Evolutionary conservation across 2,329 filamentous ascomycete genomes (phyloP), one percentile per base, ranked within the genome.

Genomic region (Chaetomiaceae sp.): DNA sequence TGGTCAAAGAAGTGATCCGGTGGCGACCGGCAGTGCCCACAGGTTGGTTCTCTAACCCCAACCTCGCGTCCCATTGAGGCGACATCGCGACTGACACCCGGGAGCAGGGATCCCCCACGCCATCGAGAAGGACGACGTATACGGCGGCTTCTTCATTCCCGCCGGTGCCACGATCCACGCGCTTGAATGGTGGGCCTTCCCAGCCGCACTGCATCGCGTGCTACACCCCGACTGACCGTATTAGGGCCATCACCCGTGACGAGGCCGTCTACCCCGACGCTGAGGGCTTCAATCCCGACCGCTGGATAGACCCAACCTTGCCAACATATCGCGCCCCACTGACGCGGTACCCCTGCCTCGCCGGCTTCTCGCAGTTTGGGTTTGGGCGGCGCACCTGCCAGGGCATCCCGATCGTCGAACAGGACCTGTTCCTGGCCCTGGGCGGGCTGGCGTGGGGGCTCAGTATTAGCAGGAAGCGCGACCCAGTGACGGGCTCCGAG

Each of bases 11-110:
- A 58, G 66, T 68, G 0, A 64, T 77, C 17, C 66, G 76, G n/a
- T 78, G 73, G 72, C 65, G 74, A 42, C 73, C 73, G 22, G 72
- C 74, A 4, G 73, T 77, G 9, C 73, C 74, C 5, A 76, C 74
- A 27, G 72, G 73, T 68, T 50, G 30, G 65, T 32, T n/a, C 14
- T 29, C 14, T 9, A 9, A 5, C 27, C 3, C 10, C 14, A 29
- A 27, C 24, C 24, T 7, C 11, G 6, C 24, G 24, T n/a, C n/a
- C 24, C 6, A 27, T 27, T 11, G 9, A 29, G 14, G 10, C 4
- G 27, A 29, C 10, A 4, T 9, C 10, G 14, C 10, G 10, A 29
- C 8, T 29, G 27, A 29, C 14, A 29, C 10, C 4, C 10, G 3
- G 10, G 14, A 7, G 7, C 46, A 64, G 69, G 68, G 3, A 74